These are phyloP conservation scores for Rhodotorula sp. DNA, from an alignment of 1,284 basidiomycete genomes.

Conservation along the genomic window DNA sequence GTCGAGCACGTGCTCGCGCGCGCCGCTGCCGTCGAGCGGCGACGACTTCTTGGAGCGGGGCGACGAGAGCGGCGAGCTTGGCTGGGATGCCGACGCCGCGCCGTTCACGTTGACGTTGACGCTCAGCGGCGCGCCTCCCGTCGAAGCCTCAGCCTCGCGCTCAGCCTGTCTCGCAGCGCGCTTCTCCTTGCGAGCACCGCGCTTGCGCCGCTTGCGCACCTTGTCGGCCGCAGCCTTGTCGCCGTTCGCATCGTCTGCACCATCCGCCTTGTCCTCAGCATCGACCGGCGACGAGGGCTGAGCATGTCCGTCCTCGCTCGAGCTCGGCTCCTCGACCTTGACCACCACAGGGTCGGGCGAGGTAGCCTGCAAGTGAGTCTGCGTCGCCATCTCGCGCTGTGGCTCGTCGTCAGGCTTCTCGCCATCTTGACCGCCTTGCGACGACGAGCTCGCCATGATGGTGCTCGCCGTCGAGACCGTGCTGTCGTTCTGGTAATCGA, in stretches of 20 bases:
- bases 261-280: background rate
- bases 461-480: background rate
- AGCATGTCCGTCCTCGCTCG: background rate
- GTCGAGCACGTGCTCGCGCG: constrained; percentile 52
- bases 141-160: constrained; percentile 35
- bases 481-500: constrained; percentile 3
- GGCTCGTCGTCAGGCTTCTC: background rate
- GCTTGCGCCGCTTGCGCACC: constrained; percentile 65
- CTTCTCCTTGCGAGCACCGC: constrained; percentile 64
- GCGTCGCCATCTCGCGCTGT: too few species aligned
- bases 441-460: background rate
- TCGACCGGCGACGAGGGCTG: background rate
- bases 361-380: too few species aligned
- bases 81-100: constrained; percentile 1
- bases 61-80: constrained; percentile 6
- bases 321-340: background rate
- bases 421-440: too few species aligned
- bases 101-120: too few species aligned
- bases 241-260: constrained; percentile 16
- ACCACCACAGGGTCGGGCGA: background rate
- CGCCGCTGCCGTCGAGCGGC: constrained; percentile 41
- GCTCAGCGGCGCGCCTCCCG: too few species aligned
- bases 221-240: constrained; percentile 51
- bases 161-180: constrained; percentile 55
- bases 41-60: constrained; percentile 20